phyloP scores from a whole-genome alignment of 2,329 filamentous ascomycete species.

The Talaromyces sp. region DNA sequence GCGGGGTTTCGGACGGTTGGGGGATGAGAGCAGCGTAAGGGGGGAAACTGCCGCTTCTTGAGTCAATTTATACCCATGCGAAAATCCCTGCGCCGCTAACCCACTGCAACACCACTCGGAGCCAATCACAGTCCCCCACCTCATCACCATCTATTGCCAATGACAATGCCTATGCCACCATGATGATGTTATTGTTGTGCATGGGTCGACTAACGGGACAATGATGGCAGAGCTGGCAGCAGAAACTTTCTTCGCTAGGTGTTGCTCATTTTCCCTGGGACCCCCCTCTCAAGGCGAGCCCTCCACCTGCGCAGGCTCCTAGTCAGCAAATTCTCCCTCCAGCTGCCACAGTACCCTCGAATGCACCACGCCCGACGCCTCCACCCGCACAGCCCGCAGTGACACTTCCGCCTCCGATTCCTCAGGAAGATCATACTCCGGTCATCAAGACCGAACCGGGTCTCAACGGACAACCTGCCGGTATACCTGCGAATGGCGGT shows the following conservation, averaged over 20 bases:
- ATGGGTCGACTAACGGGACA: background rate
- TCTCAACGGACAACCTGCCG: slow-evolving; percentile 34
- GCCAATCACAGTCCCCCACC: slow-evolving; percentile 22
- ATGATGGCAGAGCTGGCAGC: slow-evolving; percentile 75
- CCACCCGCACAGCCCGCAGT: slow-evolving; percentile 31
- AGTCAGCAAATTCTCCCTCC: slow-evolving; percentile 38
- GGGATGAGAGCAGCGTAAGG: slow-evolving; percentile 36
- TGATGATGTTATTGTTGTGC: background rate
- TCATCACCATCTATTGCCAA: background rate
- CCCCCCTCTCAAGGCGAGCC: slow-evolving; percentile 66
- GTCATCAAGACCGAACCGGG: slow-evolving; percentile 55
- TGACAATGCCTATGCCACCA: background rate
- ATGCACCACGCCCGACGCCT: slow-evolving; percentile 39
- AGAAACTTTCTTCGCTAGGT: slow-evolving; percentile 77
- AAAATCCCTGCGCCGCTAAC: slow-evolving; percentile 16
- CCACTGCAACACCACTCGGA: slow-evolving; percentile 11
- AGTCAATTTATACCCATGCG: slow-evolving; percentile 39
- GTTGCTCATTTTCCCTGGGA: slow-evolving; percentile 95
- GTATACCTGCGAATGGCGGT: slow-evolving; percentile 36
- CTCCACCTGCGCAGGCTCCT: slow-evolving; percentile 41
- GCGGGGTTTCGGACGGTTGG: slow-evolving; percentile 28
- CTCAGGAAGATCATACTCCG: slow-evolving; percentile 24
- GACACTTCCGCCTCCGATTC: slow-evolving; percentile 26
- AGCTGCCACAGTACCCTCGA: slow-evolving; percentile 42
- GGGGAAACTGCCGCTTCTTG: slow-evolving; percentile 36